A percentile compares a stretch with the other conserved stretches of the same genome.
Conservation (phyloP, 495 filamentous ascomycete genomes). For the Chaetomium cochliodes region DNA sequence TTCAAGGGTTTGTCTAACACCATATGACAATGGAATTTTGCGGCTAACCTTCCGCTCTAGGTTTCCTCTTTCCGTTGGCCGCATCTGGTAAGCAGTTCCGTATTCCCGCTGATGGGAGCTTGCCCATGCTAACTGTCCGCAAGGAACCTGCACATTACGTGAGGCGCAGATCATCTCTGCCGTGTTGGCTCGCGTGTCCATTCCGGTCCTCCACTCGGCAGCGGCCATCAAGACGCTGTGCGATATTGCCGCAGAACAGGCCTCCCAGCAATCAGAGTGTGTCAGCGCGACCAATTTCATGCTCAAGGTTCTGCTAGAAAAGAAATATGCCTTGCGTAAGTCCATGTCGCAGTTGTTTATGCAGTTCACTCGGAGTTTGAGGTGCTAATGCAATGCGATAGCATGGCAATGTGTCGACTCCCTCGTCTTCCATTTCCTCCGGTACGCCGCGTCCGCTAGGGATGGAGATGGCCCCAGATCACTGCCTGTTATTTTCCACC, state of each 20-base stretch:
- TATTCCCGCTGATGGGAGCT: not conserved
- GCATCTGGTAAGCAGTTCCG: conserved; percentile 47
- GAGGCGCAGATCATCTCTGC: conserved; percentile 89
- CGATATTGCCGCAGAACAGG: conserved; percentile 88
- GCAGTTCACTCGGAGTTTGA: not conserved
- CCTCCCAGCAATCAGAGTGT: conserved; percentile 65
- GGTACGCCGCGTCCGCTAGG: conserved; percentile 62
- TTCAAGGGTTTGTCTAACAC: conserved; percentile 71
- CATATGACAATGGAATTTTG: no score
- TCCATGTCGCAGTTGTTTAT: not conserved
- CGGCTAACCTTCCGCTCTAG: conserved; percentile 13
- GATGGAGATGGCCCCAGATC: conserved; percentile 22
- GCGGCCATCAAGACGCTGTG: conserved; percentile 87
- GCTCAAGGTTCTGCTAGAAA: conserved; percentile 88
- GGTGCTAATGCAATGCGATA: conserved; percentile 19
- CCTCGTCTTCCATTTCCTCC: conserved; percentile 92
- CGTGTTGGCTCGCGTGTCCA: conserved; percentile 70
- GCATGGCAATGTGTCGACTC: conserved; percentile 87
- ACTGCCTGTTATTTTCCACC: conserved; percentile 81
- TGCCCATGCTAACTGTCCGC: not conserved
- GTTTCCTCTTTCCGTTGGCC: conserved; percentile 83
- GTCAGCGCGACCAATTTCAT: conserved; percentile 87
- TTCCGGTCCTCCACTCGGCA: conserved; percentile 89
- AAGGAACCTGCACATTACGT: conserved; percentile 74
- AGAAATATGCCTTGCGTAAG: conserved; percentile 87